These are phyloP conservation scores for Trypanosoma grayi DNA, from an alignment of 208 protist genomes.

Conservation along the genomic window DNA sequence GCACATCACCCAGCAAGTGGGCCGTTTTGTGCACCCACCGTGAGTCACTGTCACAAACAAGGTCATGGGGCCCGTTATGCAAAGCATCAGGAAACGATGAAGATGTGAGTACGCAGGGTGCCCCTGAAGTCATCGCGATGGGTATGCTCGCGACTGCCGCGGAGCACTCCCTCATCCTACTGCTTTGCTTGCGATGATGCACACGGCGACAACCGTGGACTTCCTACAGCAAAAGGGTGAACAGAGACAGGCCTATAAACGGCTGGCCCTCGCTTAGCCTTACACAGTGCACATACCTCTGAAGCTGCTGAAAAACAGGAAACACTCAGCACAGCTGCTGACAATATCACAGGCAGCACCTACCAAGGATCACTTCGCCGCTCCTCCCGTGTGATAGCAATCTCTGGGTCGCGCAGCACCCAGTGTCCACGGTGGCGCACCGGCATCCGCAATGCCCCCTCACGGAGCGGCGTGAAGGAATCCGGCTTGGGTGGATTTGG, in stretches of 20 bases:
- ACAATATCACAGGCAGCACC: background rate
- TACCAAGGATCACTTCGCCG: slow-evolving; percentile 83
- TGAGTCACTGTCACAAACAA: background rate
- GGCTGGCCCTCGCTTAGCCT: background rate
- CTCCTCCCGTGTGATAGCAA: slow-evolving; percentile 78
- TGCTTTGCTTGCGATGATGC: background rate
- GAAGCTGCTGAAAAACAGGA: background rate
- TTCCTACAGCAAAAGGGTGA: too few species aligned
- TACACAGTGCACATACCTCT: background rate
- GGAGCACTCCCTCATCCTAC: background rate
- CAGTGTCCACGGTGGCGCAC: slow-evolving; percentile 74
- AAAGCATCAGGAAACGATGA: slow-evolving; percentile 6
- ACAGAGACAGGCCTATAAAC: too few species aligned
- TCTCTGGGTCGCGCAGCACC: slow-evolving; percentile 86
- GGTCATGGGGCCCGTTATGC: background rate
- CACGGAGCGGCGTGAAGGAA: slow-evolving; percentile 30
- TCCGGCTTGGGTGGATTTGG: slow-evolving; percentile 72
- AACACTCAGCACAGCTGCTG: background rate
- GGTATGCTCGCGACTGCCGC: slow-evolving; percentile 20
- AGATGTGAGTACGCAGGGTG: slow-evolving; percentile 19
- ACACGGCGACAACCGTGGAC: background rate
- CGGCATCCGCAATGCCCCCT: slow-evolving; percentile 53
- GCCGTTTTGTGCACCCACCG: slow-evolving; percentile 9
- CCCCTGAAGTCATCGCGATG: slow-evolving; percentile 31
- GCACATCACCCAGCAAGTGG: slow-evolving; percentile 14